Evolutionary conservation across 257 asterid genomes (phyloP), one percentile per base, ranked within the genome.

Genomic region (Verbena officinalis): DNA sequence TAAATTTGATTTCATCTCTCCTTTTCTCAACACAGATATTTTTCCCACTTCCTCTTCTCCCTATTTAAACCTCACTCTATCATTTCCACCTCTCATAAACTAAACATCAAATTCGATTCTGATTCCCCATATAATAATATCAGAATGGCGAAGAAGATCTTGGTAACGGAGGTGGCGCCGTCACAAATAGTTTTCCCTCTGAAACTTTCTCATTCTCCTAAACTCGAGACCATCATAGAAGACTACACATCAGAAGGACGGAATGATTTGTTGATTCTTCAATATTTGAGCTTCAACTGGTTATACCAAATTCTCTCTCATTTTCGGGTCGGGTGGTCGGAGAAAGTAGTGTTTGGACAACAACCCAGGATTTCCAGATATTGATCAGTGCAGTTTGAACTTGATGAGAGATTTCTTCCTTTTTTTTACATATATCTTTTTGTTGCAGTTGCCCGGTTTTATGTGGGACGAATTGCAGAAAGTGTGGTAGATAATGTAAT

Each of bases 221-320:
- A 72, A 20, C 88, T 82, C 0, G 86, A 82, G 69, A 82, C 91
- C 0, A 82, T 82, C 9, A 72, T 45, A 39, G 91, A 84, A 73
- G 83, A 74, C 12, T n/a, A 52, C 30, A 69, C 81, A 0, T 77
- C 66, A 70, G 86, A 75, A 55, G 56, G 16, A 46, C 52, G 44
- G 30, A 33, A 55, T 40, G 4, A 27, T 27, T 68, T 17, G 7
- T 1, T 21, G 9, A 15, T 68, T 4, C 8, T 36, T 27, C 33
- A 27, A 27, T 9, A 7, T 36, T 27, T 60, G n/a, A 51, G 16
- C 43, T 44, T 59, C 17, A 53, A 10, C 9, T 60, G 68, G 50
- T 60, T 61, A 20, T 30, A 17, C 33, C 63, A 60, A 19, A 60
- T 60, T 43, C 15, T 70, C 3, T 40, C 75, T 27, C 64, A 33